A percentile compares a stretch with the other conserved stretches of the same genome.
Evolutionary conservation across 2,329 filamentous ascomycete genomes (phyloP).

Genomic region (Pyrenochaeta sp.): DNA sequence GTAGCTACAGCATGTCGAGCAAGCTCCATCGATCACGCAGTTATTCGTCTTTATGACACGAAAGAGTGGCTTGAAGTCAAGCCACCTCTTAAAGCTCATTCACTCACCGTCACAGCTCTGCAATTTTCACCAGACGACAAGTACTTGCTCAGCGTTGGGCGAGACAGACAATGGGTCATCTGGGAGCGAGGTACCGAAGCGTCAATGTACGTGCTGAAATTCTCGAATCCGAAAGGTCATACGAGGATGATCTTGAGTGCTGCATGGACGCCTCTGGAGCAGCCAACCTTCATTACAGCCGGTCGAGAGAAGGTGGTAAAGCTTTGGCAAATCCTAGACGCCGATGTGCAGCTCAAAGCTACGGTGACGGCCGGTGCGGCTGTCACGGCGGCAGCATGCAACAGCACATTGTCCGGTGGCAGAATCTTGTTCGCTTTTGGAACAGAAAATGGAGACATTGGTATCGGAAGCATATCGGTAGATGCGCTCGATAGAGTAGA

Average conservation of each 20-base stretch:
- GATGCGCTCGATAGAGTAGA: slow-evolving; percentile 24
- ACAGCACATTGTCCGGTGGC: not conserved
- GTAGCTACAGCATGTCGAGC: slow-evolving; percentile 94
- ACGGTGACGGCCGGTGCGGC: slow-evolving; percentile 34
- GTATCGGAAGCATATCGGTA: slow-evolving; percentile 13
- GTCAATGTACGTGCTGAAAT: slow-evolving; percentile 64
- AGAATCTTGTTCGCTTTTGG: slow-evolving; percentile 41
- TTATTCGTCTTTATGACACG: slow-evolving; percentile 91
- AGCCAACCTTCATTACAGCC: slow-evolving; percentile 78
- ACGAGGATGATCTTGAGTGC: slow-evolving; percentile 90
- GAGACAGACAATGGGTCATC: slow-evolving; percentile 90
- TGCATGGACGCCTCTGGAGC: slow-evolving; percentile 70
- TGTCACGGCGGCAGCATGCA: slow-evolving; percentile 43
- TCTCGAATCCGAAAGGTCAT: slow-evolving; percentile 84
- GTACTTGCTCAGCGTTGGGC: slow-evolving; percentile 84
- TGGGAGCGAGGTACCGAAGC: slow-evolving; percentile 65
- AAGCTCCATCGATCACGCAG: slow-evolving; percentile 90
- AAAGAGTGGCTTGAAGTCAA: slow-evolving; percentile 85
- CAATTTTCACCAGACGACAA: slow-evolving; percentile 79
- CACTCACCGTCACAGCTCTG: slow-evolving; percentile 83
- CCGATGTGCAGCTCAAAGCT: slow-evolving; percentile 31
- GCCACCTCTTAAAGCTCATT: slow-evolving; percentile 83
- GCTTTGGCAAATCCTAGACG: slow-evolving; percentile 58
- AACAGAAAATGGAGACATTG: slow-evolving; percentile 42
- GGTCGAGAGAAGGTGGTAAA: slow-evolving; percentile 86